A percentile compares a stretch with the other conserved stretches of the same genome.
Conservation (phyloP, 2,329 filamentous ascomycete genomes). For the Rhytidhysteron rufulum region DNA sequence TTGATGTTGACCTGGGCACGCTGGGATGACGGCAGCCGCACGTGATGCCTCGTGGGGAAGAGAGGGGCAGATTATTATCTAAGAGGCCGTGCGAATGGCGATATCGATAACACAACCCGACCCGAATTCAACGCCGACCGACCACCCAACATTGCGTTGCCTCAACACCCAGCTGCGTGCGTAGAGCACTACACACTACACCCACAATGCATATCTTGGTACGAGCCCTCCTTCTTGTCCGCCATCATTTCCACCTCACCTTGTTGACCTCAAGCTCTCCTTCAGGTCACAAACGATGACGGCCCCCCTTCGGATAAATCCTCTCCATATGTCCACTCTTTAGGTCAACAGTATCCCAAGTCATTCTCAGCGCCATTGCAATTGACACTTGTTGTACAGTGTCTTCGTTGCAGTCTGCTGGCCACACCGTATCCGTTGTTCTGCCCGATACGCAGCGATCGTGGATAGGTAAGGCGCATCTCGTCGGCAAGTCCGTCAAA, state of each 20-base stretch:
- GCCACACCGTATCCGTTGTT: conserved; percentile 86
- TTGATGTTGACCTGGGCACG: too few species aligned
- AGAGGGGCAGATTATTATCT: too few species aligned
- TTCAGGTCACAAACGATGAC: conserved; percentile 49
- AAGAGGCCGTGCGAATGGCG: too few species aligned
- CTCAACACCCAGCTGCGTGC: too few species aligned
- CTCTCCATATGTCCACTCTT: conserved; percentile 47
- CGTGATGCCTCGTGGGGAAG: too few species aligned
- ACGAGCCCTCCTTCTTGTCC: conserved; percentile 10
- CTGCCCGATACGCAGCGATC: conserved; percentile 88
- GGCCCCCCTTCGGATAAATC: conserved; percentile 48
- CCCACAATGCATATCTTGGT: conserved; percentile 37
- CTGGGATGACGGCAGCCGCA: too few species aligned
- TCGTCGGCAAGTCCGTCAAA: conserved; percentile 83
- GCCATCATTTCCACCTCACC: conserved; percentile 1
- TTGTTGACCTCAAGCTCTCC: conserved; percentile 1
- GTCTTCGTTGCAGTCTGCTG: conserved; percentile 52
- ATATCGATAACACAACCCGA: conserved; percentile 22
- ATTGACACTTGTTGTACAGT: too few species aligned
- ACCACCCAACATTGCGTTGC: not conserved
- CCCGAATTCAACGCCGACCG: conserved; percentile 6
- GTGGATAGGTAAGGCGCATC: conserved; percentile 98
- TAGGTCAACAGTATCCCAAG: conserved; percentile 12
- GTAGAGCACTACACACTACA: too few species aligned
- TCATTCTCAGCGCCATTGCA: not conserved